phyloP scores from a whole-genome alignment of 352 stramenopile genomes.

The Thalassiosira hispida region DNA sequence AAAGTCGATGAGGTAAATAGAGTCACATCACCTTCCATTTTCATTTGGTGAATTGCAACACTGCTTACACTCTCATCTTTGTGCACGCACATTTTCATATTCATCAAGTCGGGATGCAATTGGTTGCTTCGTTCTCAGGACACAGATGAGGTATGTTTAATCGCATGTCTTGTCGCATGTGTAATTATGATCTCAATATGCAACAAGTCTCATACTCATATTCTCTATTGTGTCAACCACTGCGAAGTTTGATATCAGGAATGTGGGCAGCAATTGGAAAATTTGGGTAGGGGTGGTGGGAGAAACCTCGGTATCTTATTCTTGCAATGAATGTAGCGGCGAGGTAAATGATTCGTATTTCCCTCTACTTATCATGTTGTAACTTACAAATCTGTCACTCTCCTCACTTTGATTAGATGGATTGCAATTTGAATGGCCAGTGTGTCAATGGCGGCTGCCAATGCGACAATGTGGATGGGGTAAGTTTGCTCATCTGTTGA shows the following conservation, averaged over 20 bases:
- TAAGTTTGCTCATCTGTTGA: constrained; percentile 10
- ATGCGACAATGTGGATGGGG: constrained; percentile 6
- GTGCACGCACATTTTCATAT: background rate
- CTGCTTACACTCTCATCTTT: background rate
- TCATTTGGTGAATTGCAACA: background rate
- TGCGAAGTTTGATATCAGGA: no score
- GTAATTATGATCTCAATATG: no score
- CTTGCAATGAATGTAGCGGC: background rate
- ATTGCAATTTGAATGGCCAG: constrained; percentile 37
- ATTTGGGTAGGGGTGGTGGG: no score
- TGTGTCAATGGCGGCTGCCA: constrained; percentile 16
- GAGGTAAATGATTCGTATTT: no score
- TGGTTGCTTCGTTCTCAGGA: no score
- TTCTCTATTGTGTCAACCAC: background rate
- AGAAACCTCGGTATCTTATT: background rate
- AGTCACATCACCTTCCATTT: background rate
- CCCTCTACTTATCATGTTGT: background rate
- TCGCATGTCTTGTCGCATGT: no score
- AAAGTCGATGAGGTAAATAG: background rate
- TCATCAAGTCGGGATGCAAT: no score
- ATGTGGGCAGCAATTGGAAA: no score
- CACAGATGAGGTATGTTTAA: no score
- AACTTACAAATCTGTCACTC: background rate
- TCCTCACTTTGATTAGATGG: background rate
- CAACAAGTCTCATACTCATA: no score